Evolutionary conservation across 2,329 filamentous ascomycete species (phyloP), one percentile per base, ranked within the genome.

Genomic region (Epichloe brachyelytri): DNA sequence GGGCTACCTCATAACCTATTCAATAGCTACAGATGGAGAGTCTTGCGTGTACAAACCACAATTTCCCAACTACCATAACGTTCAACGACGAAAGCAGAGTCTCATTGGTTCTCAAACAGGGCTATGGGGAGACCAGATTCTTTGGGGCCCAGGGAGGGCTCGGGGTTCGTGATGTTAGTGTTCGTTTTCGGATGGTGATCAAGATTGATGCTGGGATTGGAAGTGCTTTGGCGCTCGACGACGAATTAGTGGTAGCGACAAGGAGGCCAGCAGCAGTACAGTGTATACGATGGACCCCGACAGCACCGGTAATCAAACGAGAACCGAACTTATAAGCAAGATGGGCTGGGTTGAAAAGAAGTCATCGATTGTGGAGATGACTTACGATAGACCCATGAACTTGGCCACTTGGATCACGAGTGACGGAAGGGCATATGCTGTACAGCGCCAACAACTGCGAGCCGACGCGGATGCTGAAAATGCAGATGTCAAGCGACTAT

Each of bases 121-220:
- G 36, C 65, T 71, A 8, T 71, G 71, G 17, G 78, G 79, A 2
- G 80, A 84, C 48, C 76, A 82, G 57, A 79, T 85, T 47, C 65
- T 85, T 12, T 80, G 85, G 67, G 87, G 87, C 0, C 80, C 86
- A 2, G 90, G 36, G 93, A 96, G 65, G 86, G 86, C 10, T 78
- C 78, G 46, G 88, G 88, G 83, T 95, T 48, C 80, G 82, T 49
- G 93, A 98, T 67, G 81, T 95, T 51, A 95, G 85, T 60, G 77
- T 98, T 46, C 85, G 88, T 11, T 98, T 98, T 68, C 81, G 91
- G 52, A 95, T 96, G 86, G 91, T 95, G 14, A 97, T 98, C 62
- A 94, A 95, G 64, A 88, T 98, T 17, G 93, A 98, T 67, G 93
- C 93, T 3, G 93, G 93, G 2, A 96, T 98, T 59, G 83, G 83